These are phyloP conservation scores for Inonotus hispidus DNA, from an alignment of 1,284 basidiomycete genomes.

Conservation along the genomic window DNA sequence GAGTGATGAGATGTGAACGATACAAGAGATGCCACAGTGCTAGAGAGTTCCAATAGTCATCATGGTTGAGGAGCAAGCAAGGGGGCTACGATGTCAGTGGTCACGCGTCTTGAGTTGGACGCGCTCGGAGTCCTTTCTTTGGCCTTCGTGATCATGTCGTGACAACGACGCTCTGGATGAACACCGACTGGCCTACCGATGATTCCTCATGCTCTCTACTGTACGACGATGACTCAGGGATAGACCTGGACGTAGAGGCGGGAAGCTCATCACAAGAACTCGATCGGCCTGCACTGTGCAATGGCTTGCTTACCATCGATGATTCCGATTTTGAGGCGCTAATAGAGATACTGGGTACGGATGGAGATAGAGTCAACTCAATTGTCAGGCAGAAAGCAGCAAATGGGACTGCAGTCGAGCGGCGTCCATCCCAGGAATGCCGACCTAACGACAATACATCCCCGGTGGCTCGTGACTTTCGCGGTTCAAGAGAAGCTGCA, in stretches of 20 bases:
- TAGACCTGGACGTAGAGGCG: neutral
- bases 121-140: neutral
- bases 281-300: neutral
- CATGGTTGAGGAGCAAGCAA: neutral
- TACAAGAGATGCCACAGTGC: too few relatives aligned
- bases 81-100: neutral
- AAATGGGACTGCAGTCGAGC: neutral
- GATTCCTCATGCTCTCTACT: constrained; percentile 3
- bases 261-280: neutral
- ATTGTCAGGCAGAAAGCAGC: neutral
- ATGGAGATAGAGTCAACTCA: neutral
- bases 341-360: constrained; percentile 13
- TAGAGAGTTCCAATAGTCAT: neutral
- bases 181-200: constrained; percentile 7
- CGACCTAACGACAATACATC: neutral
- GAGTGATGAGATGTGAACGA: neutral
- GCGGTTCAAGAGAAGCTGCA: neutral
- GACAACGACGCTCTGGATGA: constrained; percentile 6
- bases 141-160: neutral
- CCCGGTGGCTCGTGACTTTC: neutral
- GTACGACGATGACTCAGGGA: neutral
- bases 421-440: neutral
- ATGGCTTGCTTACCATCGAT: constrained; percentile 7
- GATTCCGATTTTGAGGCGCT: constrained; percentile 16
- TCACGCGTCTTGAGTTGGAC: neutral